phyloP scores from a whole-genome alignment of 139 green algal species.

The Chlorella sp. region DNA sequence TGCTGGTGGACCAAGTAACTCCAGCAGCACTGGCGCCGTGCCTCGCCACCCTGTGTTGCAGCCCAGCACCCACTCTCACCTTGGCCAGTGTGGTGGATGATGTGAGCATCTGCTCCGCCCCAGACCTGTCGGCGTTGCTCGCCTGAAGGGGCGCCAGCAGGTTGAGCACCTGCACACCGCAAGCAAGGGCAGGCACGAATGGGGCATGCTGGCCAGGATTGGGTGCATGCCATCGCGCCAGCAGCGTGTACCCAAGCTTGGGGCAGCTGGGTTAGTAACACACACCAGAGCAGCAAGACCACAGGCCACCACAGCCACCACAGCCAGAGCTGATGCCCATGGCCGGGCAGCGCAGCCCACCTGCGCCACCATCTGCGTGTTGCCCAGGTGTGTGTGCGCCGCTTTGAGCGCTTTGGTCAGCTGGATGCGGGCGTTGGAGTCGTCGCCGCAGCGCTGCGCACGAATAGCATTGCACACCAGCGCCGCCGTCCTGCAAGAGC shows the following conservation, averaged over 20 bases:
- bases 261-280: too few relatives aligned
- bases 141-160: conserved; percentile 45
- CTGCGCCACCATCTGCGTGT: conserved; percentile 45
- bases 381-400: conserved; percentile 38
- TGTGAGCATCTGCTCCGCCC: conserved; percentile 43
- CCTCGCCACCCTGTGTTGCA: too few relatives aligned
- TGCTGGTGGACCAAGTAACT: too few relatives aligned
- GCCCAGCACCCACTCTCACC: neutral
- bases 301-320: too few relatives aligned
- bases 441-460: conserved; percentile 18
- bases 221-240: too few relatives aligned
- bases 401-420: conserved; percentile 49
- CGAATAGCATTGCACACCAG: conserved; percentile 33
- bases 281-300: too few relatives aligned
- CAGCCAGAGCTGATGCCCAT: too few relatives aligned
- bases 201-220: neutral
- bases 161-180: conserved; percentile 30
- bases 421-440: conserved; percentile 5
- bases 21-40: too few relatives aligned
- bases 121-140: conserved; percentile 20
- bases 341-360: neutral
- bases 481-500: conserved; percentile 7
- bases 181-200: neutral
- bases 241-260: too few relatives aligned
- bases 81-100: conserved; percentile 40